These are phyloP conservation scores for Orbilia ellipsospora DNA, from an alignment of 2,329 filamentous ascomycete species.

Conservation along the genomic window DNA sequence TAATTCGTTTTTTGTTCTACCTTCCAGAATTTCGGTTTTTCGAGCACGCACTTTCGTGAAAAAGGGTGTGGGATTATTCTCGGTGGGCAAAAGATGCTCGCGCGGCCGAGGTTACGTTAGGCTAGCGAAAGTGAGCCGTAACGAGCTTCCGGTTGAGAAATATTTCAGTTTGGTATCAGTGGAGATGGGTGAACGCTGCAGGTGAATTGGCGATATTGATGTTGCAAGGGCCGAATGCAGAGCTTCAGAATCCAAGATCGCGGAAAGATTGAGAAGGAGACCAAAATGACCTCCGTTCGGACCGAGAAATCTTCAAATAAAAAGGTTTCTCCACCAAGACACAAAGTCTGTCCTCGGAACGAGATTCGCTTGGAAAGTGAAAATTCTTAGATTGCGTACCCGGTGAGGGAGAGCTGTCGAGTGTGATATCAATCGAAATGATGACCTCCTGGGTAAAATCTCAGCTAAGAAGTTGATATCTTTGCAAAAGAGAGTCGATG, in stretches of 20 bases:
- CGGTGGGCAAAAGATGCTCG: slow-evolving; percentile 30
- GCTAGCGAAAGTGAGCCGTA: neutral
- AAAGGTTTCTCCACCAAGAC: neutral
- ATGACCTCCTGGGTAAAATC: neutral
- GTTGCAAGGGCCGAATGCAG: slow-evolving; percentile 38
- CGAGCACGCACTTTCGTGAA: neutral
- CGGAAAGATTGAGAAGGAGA: slow-evolving; percentile 28
- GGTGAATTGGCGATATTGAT: slow-evolving; percentile 6
- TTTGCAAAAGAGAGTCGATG: slow-evolving; percentile 31
- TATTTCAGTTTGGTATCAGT: no score
- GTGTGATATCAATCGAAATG: no score
- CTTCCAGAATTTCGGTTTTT: neutral
- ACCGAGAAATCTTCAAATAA: slow-evolving; percentile 29
- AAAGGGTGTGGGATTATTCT: slow-evolving; percentile 5
- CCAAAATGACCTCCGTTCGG: slow-evolving; percentile 52
- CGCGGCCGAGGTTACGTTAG: slow-evolving; percentile 12
- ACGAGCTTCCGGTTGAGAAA: slow-evolving; percentile 10
- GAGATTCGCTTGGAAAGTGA: neutral
- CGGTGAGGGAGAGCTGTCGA: neutral
- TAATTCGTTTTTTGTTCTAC: neutral
- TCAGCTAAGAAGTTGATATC: slow-evolving; percentile 13
- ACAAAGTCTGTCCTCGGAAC: slow-evolving; percentile 10
- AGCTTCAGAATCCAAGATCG: slow-evolving; percentile 19
- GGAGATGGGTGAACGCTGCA: neutral
- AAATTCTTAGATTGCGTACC: neutral